These are phyloP conservation scores for Syzygium aromaticum DNA, from an alignment of 345 rosid genomes.

Conservation along the genomic window DNA sequence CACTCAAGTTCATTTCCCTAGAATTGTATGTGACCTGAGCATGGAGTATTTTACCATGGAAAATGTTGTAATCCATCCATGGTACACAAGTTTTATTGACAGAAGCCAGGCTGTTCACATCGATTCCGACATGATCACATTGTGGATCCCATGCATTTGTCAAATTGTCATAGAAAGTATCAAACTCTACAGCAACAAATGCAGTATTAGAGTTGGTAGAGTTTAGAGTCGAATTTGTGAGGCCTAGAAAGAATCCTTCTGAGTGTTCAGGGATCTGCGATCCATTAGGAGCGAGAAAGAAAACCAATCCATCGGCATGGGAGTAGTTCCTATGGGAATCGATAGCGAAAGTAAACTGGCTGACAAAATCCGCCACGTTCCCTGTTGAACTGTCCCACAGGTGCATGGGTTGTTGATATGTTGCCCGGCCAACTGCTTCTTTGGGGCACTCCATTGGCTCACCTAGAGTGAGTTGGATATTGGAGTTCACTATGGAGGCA, in stretches of 20 bases:
- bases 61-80: background rate
- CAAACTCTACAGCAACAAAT: background rate
- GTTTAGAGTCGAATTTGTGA: fast-evolving
- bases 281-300: constrained; percentile 5
- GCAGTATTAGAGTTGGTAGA: background rate
- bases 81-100: background rate
- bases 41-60: background rate
- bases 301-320: constrained; percentile 4
- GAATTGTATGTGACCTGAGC: background rate
- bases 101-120: background rate
- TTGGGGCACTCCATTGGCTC: background rate
- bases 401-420: constrained; percentile 2
- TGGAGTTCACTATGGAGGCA: background rate
- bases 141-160: background rate
- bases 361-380: constrained; percentile 12
- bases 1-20: background rate
- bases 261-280: background rate
- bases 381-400: constrained; percentile 1
- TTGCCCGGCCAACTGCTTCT: background rate
- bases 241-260: background rate
- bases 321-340: background rate
- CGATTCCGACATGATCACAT: background rate
- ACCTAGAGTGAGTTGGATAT: background rate
- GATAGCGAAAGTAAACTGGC: constrained; percentile 12
- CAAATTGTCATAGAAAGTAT: background rate